Evolutionary conservation across 2,329 filamentous ascomycete species (phyloP), one percentile per base, ranked within the genome.

Genomic region (Cladosporium oxysporum): DNA sequence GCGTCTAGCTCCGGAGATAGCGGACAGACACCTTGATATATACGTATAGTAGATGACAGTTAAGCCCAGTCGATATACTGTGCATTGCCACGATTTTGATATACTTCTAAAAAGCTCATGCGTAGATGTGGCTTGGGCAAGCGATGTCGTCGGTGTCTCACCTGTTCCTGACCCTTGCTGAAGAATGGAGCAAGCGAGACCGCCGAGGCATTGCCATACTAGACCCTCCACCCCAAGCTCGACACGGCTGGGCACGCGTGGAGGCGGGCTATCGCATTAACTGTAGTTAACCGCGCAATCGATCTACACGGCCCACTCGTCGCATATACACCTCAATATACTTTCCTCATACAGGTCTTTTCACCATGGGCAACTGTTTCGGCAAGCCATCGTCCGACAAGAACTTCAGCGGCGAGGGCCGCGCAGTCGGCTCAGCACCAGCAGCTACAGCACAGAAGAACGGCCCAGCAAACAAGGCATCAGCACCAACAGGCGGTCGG

Each of bases 341-440:
- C 31, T n/a, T 33, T 33, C 29, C 18, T 14, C 31, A 29, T 18
- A 11, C 31, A n/a, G 18, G 4, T 8, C 5, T 21, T 7, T 18
- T 31, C 7, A 59, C 33, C 70, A 97, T 97, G 93, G 93, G 93
- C 67, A 94, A 92, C 77, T 85, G 92, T 79, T 97, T 91, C 82
- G 91, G 92, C 76, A 93, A 92, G 68, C 84, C 64, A 18, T 57
- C 64, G 11, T 57, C 49, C 47, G 81, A 87, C 35, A 88, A 91
- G 72, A 83, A 87, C 77, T 95, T 93, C 81, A 80, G 87, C 62
- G 86, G 87, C 63, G 89, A 90, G 58, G 92, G 92, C 67, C 90
- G 91, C 63, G 85, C 88, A 44, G 83, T 96, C 64, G 90, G 87
- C 70, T 83, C 88, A 44, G 76, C 79, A 65, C 74, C 77, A 44